Conservation (phyloP, 306 rosid genomes). For the Casuarina equisetifolia region DNA sequence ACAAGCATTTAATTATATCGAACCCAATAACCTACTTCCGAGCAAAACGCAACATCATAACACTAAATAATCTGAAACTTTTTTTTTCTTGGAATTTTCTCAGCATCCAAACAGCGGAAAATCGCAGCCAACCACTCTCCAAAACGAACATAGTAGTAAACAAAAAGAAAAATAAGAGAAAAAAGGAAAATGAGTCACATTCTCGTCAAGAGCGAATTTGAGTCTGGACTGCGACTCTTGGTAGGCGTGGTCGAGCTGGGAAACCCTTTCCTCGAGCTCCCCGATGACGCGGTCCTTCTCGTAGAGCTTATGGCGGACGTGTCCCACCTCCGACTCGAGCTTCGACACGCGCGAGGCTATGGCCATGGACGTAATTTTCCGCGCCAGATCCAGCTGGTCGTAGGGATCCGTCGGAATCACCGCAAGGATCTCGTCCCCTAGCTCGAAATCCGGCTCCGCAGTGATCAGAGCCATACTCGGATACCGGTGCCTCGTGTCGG, state of each 20-base stretch:
- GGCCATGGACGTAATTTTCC: slow-evolving; percentile 92
- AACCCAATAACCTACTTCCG: slow-evolving; percentile 3
- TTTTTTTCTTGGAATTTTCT: background rate
- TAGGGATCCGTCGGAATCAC: slow-evolving; percentile 86
- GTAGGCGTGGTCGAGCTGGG: slow-evolving; percentile 44
- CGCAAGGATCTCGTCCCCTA: slow-evolving; percentile 65
- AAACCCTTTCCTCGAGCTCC: slow-evolving; percentile 58
- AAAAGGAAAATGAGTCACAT: slow-evolving; percentile 30
- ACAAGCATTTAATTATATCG: background rate
- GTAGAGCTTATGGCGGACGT: slow-evolving; percentile 52
- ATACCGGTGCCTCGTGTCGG: slow-evolving; percentile 9
- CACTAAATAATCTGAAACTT: background rate
- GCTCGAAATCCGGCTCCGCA: slow-evolving; percentile 43
- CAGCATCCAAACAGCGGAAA: slow-evolving; percentile 3
- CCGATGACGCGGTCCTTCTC: slow-evolving; percentile 57
- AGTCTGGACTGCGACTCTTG: slow-evolving; percentile 60
- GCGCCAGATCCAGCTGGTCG: slow-evolving; percentile 91
- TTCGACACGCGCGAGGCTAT: slow-evolving; percentile 79
- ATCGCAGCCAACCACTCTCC: background rate
- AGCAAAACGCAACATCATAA: background rate
- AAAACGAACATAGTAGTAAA: background rate
- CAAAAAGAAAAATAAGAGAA: background rate
- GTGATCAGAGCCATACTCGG: slow-evolving; percentile 42
- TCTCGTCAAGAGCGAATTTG: slow-evolving; percentile 56
- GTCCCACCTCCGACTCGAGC: slow-evolving; percentile 62